Evolutionary conservation across 371 early-diverging fungal species (phyloP), one percentile per base, ranked within the genome.

Genomic region (Capillidium heterosporum): DNA sequence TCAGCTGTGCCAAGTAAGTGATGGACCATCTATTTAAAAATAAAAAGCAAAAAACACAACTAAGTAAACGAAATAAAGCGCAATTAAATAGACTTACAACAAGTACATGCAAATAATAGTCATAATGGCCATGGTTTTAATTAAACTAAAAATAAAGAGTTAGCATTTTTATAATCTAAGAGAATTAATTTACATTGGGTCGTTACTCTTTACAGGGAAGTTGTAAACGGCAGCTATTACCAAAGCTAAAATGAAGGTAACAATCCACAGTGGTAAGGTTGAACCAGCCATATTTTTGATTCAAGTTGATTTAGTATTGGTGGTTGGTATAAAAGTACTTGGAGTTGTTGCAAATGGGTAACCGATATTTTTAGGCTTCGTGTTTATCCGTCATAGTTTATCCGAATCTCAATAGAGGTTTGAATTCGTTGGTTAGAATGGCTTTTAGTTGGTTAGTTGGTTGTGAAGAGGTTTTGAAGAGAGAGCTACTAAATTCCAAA

Each of bases 1-100:
- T 74, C 11, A 83, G 71, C 68, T 83, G 84, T 8, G 81, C 78
- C 48, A 83, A 64, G 59, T 83, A 83, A 48, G 82, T 79, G 60
- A 83, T 65, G 10, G 78, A 77, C 84, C 84, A 83, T 75, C 79
- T 81, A 61, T 39, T 35, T 26, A 46, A 21, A 59, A 21, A 29
- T 32, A 10, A 26, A 55, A 21, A 31, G 27, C 19, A 17, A 13
- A 32, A 5, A 42, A 11, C n/a, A 27, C 29, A 43, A 21, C 47
- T 15, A 19, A 48, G 13, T 48, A 10, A 24, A 13, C 10, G 40
- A 61, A 41, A 24, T 50, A 56, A 52, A 47, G 11, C 0, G 24
- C 31, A 43, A 56, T 3, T 32, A 44, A 32, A 39, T 27, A 51
- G 19, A 63, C 70, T 71, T 74, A 76, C 78, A 75, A 71, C 46